Percentiles rank a stretch among this genome's conserved stretches.
Evolutionary conservation across 108 stramenopile genomes (phyloP).

Genomic region (Cyclotella sp.): DNA sequence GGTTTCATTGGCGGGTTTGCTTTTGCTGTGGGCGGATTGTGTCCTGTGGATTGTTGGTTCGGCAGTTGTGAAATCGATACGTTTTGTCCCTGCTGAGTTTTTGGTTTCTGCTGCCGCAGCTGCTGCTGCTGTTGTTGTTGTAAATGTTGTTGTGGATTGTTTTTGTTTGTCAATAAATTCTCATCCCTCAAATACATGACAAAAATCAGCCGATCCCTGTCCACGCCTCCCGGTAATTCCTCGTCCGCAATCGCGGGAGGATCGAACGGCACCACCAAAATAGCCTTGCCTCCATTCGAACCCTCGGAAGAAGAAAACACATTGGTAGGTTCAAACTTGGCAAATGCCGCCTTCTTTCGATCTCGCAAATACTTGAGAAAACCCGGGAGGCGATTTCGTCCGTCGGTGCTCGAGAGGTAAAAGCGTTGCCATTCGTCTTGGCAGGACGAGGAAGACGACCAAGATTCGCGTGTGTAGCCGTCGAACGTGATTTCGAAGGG

Average conservation of each 20-base stretch:
- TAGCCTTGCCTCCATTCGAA: conserved; percentile 15
- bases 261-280: conserved; percentile 73
- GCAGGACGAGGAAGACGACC: conserved; percentile 58
- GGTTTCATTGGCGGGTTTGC: conserved; percentile 15
- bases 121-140: conserved; percentile 42
- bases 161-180: conserved; percentile 25
- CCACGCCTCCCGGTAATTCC: conserved; percentile 37
- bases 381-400: conserved; percentile 76
- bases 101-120: conserved; percentile 36
- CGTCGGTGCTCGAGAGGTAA: conserved; percentile 62
- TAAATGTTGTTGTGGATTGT: conserved; percentile 38
- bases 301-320: neutral
- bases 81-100: no score
- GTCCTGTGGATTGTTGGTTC: conserved; percentile 22
- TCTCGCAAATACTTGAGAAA: conserved; percentile 74
- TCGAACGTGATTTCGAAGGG: conserved; percentile 67
- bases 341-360: conserved; percentile 78
- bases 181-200: conserved; percentile 59
- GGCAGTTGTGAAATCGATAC: conserved; percentile 24
- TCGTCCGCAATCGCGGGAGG: conserved; percentile 33
- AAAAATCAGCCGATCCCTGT: conserved; percentile 38
- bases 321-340: conserved; percentile 54
- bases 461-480: conserved; percentile 79
- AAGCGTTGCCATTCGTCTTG: conserved; percentile 29
- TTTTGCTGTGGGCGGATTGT: conserved; percentile 21